Conservation (phyloP, 202 grass and related monocot genomes). For the Miscanthus sacchariflorus region DNA sequence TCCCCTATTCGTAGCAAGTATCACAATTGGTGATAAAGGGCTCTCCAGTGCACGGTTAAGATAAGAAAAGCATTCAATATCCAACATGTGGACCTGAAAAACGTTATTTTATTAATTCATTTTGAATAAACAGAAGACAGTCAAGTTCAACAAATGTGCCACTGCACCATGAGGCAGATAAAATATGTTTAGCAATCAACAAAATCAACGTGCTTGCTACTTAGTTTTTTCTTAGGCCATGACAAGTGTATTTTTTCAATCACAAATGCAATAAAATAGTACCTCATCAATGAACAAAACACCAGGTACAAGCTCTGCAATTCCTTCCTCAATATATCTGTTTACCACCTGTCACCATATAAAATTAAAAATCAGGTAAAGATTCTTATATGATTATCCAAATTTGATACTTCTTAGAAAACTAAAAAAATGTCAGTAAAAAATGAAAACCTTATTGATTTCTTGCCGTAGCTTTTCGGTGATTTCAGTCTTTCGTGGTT, state of each 20-base stretch:
- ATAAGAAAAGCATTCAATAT: slow-evolving; percentile 98
- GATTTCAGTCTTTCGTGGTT: slow-evolving; percentile 93
- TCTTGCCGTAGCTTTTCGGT: slow-evolving; percentile 94
- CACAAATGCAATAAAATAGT: slow-evolving; percentile 38
- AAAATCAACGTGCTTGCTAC: background rate
- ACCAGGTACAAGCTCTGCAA: slow-evolving; percentile 97
- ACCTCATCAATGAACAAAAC: slow-evolving; percentile 98
- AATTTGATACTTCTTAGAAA: background rate
- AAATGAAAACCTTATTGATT: slow-evolving; percentile 84
- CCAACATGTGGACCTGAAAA: slow-evolving; percentile 94
- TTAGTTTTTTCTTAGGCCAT: background rate
- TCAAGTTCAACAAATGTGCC: slow-evolving; percentile 19
- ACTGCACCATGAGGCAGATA: background rate
- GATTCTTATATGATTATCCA: slow-evolving; percentile 3
- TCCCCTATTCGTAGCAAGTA: slow-evolving; percentile 94
- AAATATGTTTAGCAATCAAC: background rate
- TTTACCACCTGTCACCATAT: slow-evolving; percentile 76
- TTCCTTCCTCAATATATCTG: slow-evolving; percentile 92
- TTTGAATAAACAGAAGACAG: slow-evolving; percentile 17
- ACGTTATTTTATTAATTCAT: slow-evolving; percentile 5
- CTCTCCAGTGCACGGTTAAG: slow-evolving; percentile 97
- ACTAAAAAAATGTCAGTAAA: background rate
- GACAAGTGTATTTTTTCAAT: slow-evolving; percentile 11
- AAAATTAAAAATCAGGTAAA: slow-evolving; percentile 29
- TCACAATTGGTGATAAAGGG: slow-evolving; percentile 92